phyloP scores from a whole-genome alignment of 495 filamentous ascomycete species.

The Corynascus novoguineensis region DNA sequence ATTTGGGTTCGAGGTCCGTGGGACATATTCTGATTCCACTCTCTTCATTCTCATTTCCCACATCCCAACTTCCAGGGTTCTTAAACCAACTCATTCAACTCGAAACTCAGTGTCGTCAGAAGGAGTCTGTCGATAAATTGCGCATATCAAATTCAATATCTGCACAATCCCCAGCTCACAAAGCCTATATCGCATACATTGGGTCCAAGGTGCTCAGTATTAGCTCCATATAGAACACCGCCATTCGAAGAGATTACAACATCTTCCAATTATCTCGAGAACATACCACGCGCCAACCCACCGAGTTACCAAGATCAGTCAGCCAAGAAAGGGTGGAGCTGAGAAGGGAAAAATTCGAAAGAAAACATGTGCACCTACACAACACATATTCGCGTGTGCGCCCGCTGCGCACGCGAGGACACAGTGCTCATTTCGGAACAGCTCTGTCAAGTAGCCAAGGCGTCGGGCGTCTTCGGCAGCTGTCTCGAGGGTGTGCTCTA shows the following conservation, averaged over 20 bases:
- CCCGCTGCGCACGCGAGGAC: slow-evolving; percentile 33
- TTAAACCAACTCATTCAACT: background rate
- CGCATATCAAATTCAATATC: too few species aligned
- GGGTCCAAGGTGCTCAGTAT: too few species aligned
- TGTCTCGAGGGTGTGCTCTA: slow-evolving; percentile 32
- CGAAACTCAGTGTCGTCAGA: background rate
- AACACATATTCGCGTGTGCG: slow-evolving; percentile 37
- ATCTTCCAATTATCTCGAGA: too few species aligned
- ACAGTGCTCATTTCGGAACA: slow-evolving; percentile 42
- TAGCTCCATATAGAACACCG: too few species aligned
- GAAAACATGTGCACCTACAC: slow-evolving; percentile 40
- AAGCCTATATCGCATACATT: too few species aligned
- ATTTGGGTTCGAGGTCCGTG: background rate
- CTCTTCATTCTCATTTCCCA: background rate
- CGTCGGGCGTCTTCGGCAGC: slow-evolving; percentile 35
- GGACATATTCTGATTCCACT: background rate
- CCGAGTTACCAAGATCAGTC: too few species aligned
- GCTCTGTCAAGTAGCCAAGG: slow-evolving; percentile 29
- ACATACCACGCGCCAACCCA: too few species aligned
- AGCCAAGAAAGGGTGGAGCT: background rate
- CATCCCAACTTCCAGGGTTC: background rate
- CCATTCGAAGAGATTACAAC: too few species aligned
- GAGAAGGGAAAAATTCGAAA: background rate
- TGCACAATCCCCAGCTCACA: too few species aligned
- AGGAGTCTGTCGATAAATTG: too few species aligned